Percentiles rank a stretch among this genome's conserved stretches.
Conservation (phyloP, 1,284 basidiomycete species). For the Cronartium quercuum region DNA sequence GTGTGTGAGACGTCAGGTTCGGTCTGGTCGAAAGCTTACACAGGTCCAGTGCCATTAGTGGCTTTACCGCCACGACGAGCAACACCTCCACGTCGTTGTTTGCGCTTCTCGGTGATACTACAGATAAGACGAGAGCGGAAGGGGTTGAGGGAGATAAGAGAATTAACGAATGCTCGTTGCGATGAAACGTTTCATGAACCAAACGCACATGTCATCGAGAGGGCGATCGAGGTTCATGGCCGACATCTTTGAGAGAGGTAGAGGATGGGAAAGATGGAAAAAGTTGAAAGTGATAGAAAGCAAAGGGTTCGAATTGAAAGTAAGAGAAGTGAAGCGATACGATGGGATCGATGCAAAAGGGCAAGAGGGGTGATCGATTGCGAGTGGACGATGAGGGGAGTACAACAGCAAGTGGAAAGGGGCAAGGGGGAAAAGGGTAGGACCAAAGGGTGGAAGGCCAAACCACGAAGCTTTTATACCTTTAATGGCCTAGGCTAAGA, state of each 20-base stretch:
- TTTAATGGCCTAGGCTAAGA: too few species aligned
- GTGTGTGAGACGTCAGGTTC: neutral
- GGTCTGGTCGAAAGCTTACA: conserved; percentile 3
- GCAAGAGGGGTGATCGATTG: too few species aligned
- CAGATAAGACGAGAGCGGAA: neutral
- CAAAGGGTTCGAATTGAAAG: too few species aligned
- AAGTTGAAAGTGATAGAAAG: too few species aligned
- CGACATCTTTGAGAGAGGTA: neutral
- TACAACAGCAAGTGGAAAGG: too few species aligned
- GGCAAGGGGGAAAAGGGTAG: too few species aligned
- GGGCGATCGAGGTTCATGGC: conserved; percentile 38
- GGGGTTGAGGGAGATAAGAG: neutral
- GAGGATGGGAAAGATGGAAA: too few species aligned
- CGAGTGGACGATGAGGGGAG: too few species aligned
- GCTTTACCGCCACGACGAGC: conserved; percentile 25
- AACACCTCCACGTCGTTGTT: conserved; percentile 6
- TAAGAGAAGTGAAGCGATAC: too few species aligned
- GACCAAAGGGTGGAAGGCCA: too few species aligned
- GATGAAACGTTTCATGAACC: neutral
- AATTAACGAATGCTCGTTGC: neutral
- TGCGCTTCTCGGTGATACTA: conserved; percentile 36
- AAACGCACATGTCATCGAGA: conserved; percentile 31
- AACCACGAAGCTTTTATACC: too few species aligned
- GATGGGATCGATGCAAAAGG: too few species aligned
- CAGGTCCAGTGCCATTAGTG: conserved; percentile 12